Base-by-base conservation (phyloP, 2,329 filamentous ascomycete species). In the Alternaria sp. region DNA sequence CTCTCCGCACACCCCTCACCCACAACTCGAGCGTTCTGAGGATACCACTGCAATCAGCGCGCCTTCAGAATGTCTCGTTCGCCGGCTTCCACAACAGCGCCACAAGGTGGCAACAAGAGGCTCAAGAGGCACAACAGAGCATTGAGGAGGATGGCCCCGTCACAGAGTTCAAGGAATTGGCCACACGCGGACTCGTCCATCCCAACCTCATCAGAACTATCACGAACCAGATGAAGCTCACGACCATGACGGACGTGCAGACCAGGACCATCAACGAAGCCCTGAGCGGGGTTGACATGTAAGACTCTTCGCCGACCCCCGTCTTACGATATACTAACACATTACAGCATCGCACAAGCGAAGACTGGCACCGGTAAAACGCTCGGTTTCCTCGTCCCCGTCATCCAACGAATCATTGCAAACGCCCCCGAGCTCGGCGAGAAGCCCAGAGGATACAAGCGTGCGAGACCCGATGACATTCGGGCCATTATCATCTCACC, bases 361-460 rank as follows among this genome's bases (percentile, higher is more conserved):
- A 97, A 92, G 81, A 99, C 95, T 8, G 95, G 95, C 76, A 98
- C 95, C 4, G 95, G 95, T 76, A 99, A 99, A 82, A 99, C 95
- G 0, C 82, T 98, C 58, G 95, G 92, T 36, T 99, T 98, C 83
- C 85, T 99, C 24, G 81, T 98, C 7, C 95, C 95, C 51, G 83
- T 93, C 7, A 81, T 98, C 53, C 92, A 97, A 77, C 89, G 89
- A 61, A 91, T 97, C 73, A 82, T 96, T 62, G 78, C 80, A 20
- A 80, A 84, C 61, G 87, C 92, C 65, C 87, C 88, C 1, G 78
- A 81, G 0, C 84, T 96, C 34, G 87, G 85, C 53, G 76, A 81
- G 38, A 82, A 75, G 61, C 66, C 68, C 59, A 68, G 73, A 75
- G 56, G 75, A 20, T 72, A 73, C 63, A 77, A 75, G 64, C 68